Percentiles rank a stretch among this genome's conserved stretches.
Evolutionary conservation across 768 basidiomycete genomes (phyloP).

Genomic region (Galerina marginata): DNA sequence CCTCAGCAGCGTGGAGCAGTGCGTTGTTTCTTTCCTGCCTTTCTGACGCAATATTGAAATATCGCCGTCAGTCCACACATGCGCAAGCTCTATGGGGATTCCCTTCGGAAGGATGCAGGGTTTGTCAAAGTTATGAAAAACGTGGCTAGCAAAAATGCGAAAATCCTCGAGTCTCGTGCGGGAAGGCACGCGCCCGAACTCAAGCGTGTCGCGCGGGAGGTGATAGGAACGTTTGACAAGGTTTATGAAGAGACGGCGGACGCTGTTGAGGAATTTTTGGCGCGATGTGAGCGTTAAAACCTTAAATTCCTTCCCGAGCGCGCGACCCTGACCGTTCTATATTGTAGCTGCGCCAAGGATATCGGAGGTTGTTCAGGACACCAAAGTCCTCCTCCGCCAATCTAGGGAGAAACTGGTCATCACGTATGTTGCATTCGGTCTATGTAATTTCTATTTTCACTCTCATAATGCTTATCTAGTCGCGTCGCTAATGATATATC

Average conservation of each 20-base stretch:
- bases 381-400: conserved; percentile 89
- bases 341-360: conserved; percentile 81
- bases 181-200: conserved; percentile 86
- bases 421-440: conserved; percentile 60
- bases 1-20: conserved; percentile 91
- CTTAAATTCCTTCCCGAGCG: background rate
- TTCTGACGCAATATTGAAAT: conserved; percentile 6
- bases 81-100: conserved; percentile 93
- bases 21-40: conserved; percentile 32
- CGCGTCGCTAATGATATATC: conserved; percentile 86
- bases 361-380: conserved; percentile 91
- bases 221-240: conserved; percentile 93
- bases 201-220: conserved; percentile 79
- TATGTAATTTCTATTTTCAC: conserved; percentile 1
- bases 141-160: conserved; percentile 84
- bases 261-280: conserved; percentile 91
- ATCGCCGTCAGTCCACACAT: conserved; percentile 88
- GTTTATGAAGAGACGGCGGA: conserved; percentile 95
- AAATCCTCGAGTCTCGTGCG: conserved; percentile 74
- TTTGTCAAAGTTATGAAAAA: conserved; percentile 98
- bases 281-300: conserved; percentile 69
- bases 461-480: conserved; percentile 35
- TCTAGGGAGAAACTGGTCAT: conserved; percentile 91
- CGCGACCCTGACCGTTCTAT: background rate
- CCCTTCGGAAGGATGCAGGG: conserved; percentile 93